These are phyloP conservation scores for Chaetomium sp. DNA, from an alignment of 2,329 filamentous ascomycete species.

Conservation along the genomic window DNA sequence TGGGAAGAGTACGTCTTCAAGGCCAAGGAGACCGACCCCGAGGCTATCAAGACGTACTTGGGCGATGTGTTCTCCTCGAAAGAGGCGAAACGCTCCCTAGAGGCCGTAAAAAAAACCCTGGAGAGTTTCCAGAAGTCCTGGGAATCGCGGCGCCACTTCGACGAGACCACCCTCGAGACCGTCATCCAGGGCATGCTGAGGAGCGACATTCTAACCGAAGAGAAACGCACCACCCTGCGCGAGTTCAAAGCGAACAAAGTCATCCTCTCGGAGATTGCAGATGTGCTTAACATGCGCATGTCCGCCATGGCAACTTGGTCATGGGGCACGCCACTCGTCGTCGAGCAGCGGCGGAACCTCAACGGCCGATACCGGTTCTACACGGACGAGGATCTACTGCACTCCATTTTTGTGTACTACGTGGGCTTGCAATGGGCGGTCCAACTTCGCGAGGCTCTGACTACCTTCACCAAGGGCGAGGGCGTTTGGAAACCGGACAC, in stretches of 20 bases:
- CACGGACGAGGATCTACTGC: conserved; percentile 54
- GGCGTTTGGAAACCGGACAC: conserved; percentile 40
- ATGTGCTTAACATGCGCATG: conserved; percentile 50
- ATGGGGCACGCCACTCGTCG: conserved; percentile 43
- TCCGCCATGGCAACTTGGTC: conserved; percentile 43
- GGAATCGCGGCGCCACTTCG: conserved; percentile 43
- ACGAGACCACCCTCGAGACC: conserved; percentile 44
- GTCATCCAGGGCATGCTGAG: conserved; percentile 53
- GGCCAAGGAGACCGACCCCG: conserved; percentile 48
- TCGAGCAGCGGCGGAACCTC: conserved; percentile 46
- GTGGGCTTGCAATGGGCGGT: conserved; percentile 44
- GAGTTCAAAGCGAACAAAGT: conserved; percentile 40
- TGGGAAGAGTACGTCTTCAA: conserved; percentile 62
- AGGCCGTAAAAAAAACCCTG: conserved; percentile 45
- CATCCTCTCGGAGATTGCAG: conserved; percentile 47
- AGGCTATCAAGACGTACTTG: conserved; percentile 53
- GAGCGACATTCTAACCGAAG: conserved; percentile 52
- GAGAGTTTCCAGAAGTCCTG: conserved; percentile 40
- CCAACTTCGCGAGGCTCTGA: conserved; percentile 39
- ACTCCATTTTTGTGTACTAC: conserved; percentile 47
- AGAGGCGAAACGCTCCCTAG: conserved; percentile 46
- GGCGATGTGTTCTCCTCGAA: conserved; percentile 50
- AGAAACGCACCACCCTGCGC: conserved; percentile 34
- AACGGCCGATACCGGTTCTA: conserved; percentile 58
- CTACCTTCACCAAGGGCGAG: conserved; percentile 28